Base-by-base conservation (phyloP, 2,329 filamentous ascomycete genomes). In the Cercospora sesami region DNA sequence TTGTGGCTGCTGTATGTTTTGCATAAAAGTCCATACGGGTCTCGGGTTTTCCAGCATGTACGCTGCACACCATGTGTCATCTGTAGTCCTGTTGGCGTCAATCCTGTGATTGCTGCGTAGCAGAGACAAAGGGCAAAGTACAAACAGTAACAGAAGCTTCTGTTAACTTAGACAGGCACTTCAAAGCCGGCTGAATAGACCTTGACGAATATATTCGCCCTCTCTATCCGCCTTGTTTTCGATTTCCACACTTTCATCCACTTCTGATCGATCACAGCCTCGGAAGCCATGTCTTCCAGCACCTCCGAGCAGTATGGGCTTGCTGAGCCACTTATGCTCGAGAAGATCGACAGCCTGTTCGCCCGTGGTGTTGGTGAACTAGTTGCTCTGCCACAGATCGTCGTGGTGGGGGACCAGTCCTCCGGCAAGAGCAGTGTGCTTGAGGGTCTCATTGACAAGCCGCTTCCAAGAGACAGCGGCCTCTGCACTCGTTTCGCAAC, bases 371-470 rank as follows among this genome's bases (percentile, higher is more conserved):
- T 81, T 9, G 76, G 73, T 21, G 75, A 79, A 7, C 69, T 75
- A 9, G 69, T 77, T 5, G 67, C 70, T 4, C 71, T 81, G 1
- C 76, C 80, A 4, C 73, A 77, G 59, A 72, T 78, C 42, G 82
- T 89, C 8, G 86, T 89, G 4, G 84, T 86, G n/a, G 87, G 88
- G 5, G 85, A 88, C 55, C 86, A 87, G 66, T 88, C 85, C 0
- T 83, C 83, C 0, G 87, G 87, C 2, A 90, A 90, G 73, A 87
- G 84, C 14, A 89, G 86, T 0, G 86, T 90, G 0, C 82, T 90
- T 0, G 86, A 90, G 69, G 88, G 87, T 1, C 85, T 90, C 36
- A 86, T 87, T 0, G 82, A 84, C 10, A 72, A 71, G 65, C 82
- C 82, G 0, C 88, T 90, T 36, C 85, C 86, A 0, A 79, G 83